Conservation (phyloP, 1,139 yeast species). For the Yamadazyma dendronema region DNA sequence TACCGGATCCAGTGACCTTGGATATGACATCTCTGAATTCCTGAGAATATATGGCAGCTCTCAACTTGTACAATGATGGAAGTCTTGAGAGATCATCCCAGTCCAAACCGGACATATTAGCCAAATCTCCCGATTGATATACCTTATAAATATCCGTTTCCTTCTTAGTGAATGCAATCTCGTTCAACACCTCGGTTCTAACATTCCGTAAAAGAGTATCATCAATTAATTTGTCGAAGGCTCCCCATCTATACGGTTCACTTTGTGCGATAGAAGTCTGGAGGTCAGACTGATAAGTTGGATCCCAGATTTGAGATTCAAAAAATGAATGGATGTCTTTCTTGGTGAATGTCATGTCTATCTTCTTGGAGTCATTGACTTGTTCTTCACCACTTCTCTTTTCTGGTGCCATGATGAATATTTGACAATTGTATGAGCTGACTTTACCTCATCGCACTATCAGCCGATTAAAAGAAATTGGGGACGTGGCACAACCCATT, state of each 20-base stretch:
- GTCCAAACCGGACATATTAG: conserved; percentile 84
- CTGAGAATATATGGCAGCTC: conserved; percentile 85
- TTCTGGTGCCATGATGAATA: conserved; percentile 5
- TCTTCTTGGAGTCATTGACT: conserved; percentile 17
- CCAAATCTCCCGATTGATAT: conserved; percentile 91
- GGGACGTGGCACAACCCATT: not conserved
- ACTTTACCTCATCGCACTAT: conserved; percentile 2
- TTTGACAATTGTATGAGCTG: not conserved
- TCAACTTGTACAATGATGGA: conserved; percentile 69
- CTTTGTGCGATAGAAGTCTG: conserved; percentile 46
- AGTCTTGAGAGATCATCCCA: conserved; percentile 71
- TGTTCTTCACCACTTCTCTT: conserved; percentile 7
- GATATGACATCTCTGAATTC: conserved; percentile 81
- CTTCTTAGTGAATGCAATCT: conserved; percentile 87
- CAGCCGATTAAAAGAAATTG: not conserved
- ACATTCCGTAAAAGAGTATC: conserved; percentile 77
- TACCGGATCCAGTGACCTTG: conserved; percentile 84
- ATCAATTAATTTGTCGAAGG: conserved; percentile 68
- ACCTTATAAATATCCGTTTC: conserved; percentile 98
- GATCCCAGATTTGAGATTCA: conserved; percentile 54
- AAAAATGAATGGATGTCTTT: conserved; percentile 49
- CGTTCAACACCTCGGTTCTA: conserved; percentile 75
- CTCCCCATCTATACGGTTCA: conserved; percentile 88
- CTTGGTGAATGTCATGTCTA: conserved; percentile 23
- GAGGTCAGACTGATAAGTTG: conserved; percentile 39